Base-by-base conservation (phyloP, 495 filamentous ascomycete species). In the Copromyces sp. region DNA sequence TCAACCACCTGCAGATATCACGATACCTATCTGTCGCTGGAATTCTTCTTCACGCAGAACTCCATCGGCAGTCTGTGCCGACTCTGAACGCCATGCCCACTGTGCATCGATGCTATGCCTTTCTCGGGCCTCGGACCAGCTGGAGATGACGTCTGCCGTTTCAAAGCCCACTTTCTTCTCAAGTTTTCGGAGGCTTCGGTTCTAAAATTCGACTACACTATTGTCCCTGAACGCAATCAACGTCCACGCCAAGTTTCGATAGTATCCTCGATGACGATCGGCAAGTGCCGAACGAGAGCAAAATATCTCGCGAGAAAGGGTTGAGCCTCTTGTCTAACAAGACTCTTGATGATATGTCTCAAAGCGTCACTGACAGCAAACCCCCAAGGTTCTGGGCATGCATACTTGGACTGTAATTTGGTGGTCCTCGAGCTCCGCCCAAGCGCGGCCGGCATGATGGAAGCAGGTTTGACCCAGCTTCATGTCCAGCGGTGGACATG, bases 381-480 rank as follows among this genome's bases (percentile, higher is more conserved):
- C 9, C 20, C 47, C 47, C 47, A 32, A 53, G 24, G 24, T 32
- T 61, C 53, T 61, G 24, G 53, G 53, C 53, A 32, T 61, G 53
- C 53, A 61, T 61, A 61, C 3, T 61, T 61, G 53, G 24, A 61
- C 53, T 61, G 20, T 61, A 61, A 32, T 61, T 16, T 59, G 20
- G 47, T 69, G 20, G 47, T 69, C 68, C 7, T 69, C 32, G 68
- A 69, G 35, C 68, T 69, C 39, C 68, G 68, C 68, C 68, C n/a
- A 24, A 32, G 68, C 35, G 35, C 35, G 39, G 39, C 68, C 17
- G 68, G 68, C 68, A 40, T 69, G 35, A 37, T 12, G 20, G 39
- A 69, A 69, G 68, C 68, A 38, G 68, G 16, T 69, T 44, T 70
- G 69, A 32, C 69, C 39, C 38, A 70, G 69, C 37, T 41, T 44